These are phyloP conservation scores for Calonectria pseudoreteaudii DNA, from an alignment of 2,329 filamentous ascomycete genomes.

Conservation along the genomic window DNA sequence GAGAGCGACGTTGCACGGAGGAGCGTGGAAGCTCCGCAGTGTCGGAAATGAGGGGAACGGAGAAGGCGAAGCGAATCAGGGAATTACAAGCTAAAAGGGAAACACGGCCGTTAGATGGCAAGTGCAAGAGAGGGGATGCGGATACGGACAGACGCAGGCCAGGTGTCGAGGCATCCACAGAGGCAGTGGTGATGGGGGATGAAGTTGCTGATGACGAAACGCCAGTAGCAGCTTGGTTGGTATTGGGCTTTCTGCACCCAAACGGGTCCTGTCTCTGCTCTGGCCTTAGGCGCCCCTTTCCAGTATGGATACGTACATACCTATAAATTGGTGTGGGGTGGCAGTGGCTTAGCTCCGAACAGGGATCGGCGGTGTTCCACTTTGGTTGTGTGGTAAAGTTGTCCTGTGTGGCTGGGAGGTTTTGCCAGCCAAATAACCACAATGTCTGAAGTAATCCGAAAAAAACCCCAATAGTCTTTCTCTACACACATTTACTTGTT, in stretches of 20 bases:
- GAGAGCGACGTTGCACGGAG: slow-evolving; percentile 24
- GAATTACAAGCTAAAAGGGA: slow-evolving; percentile 8
- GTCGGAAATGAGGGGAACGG: slow-evolving; percentile 13
- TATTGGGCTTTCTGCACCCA: slow-evolving; percentile 3
- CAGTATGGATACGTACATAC: slow-evolving; percentile 2
- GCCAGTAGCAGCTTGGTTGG: background rate
- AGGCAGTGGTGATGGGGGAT: slow-evolving; percentile 18
- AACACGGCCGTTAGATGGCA: background rate
- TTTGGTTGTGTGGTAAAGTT: background rate
- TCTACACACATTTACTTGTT: background rate
- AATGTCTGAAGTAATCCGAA: background rate
- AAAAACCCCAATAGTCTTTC: background rate
- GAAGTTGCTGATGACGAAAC: slow-evolving; percentile 18
- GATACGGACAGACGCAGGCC: slow-evolving; percentile 8
- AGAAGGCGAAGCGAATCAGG: slow-evolving; percentile 5
- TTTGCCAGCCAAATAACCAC: background rate
- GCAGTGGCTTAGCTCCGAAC: slow-evolving; percentile 11
- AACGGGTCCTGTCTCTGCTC: slow-evolving; percentile 1
- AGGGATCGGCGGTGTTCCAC: slow-evolving; percentile 13
- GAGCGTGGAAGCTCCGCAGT: slow-evolving; percentile 43
- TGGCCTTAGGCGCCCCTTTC: slow-evolving; percentile 9
- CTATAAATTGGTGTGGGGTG: slow-evolving; percentile 3
- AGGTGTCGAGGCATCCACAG: slow-evolving; percentile 18
- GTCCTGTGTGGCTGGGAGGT: slow-evolving; percentile 12
- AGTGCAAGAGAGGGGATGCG: background rate